Evolutionary conservation across 805 yeast species (phyloP), one percentile per base, ranked within the genome.

Genomic region (Nakazawaea populi): DNA sequence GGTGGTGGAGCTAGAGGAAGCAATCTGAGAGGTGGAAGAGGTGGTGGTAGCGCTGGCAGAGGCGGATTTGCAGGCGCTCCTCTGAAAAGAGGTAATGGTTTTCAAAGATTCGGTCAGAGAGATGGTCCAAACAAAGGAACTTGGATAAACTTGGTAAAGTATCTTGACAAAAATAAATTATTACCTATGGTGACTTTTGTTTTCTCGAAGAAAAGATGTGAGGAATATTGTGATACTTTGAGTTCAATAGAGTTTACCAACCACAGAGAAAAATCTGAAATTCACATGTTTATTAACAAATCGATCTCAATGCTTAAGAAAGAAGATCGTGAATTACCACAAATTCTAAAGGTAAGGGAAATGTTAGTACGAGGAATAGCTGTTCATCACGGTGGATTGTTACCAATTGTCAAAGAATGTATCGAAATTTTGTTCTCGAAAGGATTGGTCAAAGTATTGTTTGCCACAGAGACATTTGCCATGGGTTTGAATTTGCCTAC

Each of bases 401-500:
- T 91, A 52, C 98, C 98, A 0, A 91, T 91, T 39, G 95, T 91
- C 30, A 91, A 91, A 61, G 98, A 91, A 62, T 82, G 89, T 44
- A 91, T 91, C 56, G 99, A 94, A 67, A 91, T 94, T 51, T 69
- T 94, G 45, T 94, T 94, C 70, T 83, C 97, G 0, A 85, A 81
- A 58, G 84, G 96, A 0, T 73, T 92, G 47, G 87, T 94, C 42
- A 91, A 90, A 65, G 94, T 92, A 1, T 71, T 94, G 48, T 94
- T 94, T 71, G 98, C 99, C 0, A 94, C 99, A 0, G 99, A 94
- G 67, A 94, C 99, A 0, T 92, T 94, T 74, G 98, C 99, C 6
- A 94, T 94, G 98, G 99, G 99, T 11, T 77, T 94, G 64, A 94
- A 94, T 64, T 73, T 94, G 62, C 99, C 99, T 10, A 92, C 99